These are phyloP conservation scores for Iodosphaeria phyllophila DNA, from an alignment of 2,329 filamentous ascomycete species.

Conservation along the genomic window DNA sequence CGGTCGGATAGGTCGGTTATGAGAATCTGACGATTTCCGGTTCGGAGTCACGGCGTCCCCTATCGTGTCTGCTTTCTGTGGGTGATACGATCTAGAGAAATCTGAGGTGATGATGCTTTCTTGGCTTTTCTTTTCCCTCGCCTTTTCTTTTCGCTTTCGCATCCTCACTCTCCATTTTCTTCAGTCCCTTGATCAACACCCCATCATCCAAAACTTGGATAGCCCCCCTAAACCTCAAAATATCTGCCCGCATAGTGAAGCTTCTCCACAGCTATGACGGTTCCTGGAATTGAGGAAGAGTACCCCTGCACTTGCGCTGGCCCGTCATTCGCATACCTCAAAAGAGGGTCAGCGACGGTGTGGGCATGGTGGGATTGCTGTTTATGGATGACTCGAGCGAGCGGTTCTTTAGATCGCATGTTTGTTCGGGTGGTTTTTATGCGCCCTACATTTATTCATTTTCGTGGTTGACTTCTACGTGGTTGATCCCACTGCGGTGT, in stretches of 20 bases:
- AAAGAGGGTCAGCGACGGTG: conserved; percentile 40
- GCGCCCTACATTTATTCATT: conserved; percentile 52
- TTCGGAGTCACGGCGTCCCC: no score
- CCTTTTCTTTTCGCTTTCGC: no score
- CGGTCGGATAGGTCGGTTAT: no score
- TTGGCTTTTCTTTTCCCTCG: conserved; percentile 2
- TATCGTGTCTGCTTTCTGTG: no score
- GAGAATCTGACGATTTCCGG: no score
- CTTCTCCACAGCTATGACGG: conserved; percentile 50
- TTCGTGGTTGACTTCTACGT: no score
- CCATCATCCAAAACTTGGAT: conserved; percentile 29
- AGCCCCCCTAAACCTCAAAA: no score
- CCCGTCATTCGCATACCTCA: conserved; percentile 50
- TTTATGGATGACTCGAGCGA: conserved; percentile 50
- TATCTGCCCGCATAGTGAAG: conserved; percentile 65
- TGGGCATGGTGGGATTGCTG: conserved; percentile 61
- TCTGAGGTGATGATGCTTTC: no score
- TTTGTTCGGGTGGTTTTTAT: conserved; percentile 39
- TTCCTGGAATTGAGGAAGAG: conserved; percentile 76
- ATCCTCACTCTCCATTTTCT: no score
- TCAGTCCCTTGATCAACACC: conserved; percentile 25
- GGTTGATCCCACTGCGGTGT: no score
- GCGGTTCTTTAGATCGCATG: conserved; percentile 30
- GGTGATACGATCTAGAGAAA: no score
- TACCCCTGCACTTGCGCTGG: conserved; percentile 43